Conservation (phyloP, 2,329 filamentous ascomycete species). For the Trichoderma polysporum region DNA sequence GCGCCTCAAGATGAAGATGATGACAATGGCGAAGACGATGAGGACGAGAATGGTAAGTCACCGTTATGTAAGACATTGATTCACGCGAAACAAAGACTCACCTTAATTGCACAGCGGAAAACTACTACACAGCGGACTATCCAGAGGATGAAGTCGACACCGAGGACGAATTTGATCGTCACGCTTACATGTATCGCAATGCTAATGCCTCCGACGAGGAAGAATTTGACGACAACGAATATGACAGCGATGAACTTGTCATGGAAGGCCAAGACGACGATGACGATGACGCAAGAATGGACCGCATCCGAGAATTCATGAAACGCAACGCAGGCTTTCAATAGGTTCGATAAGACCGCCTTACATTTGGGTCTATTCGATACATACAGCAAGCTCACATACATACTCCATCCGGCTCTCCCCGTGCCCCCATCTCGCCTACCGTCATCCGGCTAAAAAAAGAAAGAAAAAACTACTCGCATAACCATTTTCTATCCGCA, state of each 20-base stretch:
- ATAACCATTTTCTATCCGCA: not conserved
- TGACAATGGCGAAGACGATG: constrained; percentile 57
- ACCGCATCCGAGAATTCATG: constrained; percentile 41
- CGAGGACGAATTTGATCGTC: constrained; percentile 55
- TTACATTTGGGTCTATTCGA: not conserved
- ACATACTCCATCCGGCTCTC: not conserved
- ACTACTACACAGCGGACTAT: constrained; percentile 77
- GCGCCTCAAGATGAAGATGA: constrained; percentile 62
- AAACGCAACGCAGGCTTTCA: constrained; percentile 32
- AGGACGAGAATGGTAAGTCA: constrained; percentile 62
- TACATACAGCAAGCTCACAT: not conserved
- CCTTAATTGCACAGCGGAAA: constrained; percentile 56
- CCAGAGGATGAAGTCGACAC: constrained; percentile 76
- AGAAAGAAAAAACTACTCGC: not conserved
- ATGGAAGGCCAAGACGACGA: constrained; percentile 39
- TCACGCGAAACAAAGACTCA: not conserved
- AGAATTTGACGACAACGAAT: constrained; percentile 48
- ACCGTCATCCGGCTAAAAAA: not conserved
- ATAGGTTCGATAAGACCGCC: not conserved
- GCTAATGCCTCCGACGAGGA: constrained; percentile 55
- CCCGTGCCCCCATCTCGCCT: not conserved
- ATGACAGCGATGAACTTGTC: constrained; percentile 39
- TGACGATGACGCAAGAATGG: constrained; percentile 38
- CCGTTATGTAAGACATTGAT: not conserved
- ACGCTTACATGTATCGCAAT: constrained; percentile 55